Conservation (phyloP, 768 basidiomycete genomes). For the Hygrophorus pudorinus region DNA sequence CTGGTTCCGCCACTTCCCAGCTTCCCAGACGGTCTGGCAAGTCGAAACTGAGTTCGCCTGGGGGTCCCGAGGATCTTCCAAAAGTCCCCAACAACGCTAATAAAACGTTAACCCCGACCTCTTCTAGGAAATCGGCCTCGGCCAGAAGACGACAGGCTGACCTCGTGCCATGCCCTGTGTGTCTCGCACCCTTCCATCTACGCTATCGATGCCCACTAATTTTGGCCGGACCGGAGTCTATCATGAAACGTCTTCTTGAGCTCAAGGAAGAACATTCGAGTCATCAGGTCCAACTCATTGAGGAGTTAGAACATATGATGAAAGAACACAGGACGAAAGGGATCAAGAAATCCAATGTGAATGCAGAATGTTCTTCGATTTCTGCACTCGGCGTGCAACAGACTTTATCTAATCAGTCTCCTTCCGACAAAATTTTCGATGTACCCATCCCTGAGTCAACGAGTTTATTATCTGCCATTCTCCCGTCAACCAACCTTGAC, state of each 20-base stretch:
- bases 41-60: not conserved
- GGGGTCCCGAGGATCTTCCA: not conserved
- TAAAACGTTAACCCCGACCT: not conserved
- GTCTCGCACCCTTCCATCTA: slow-evolving; percentile 35
- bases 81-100: not conserved
- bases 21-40: not conserved
- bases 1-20: too few relatives aligned
- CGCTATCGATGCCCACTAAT: slow-evolving; percentile 42
- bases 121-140: not conserved
- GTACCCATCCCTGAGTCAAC: not conserved
- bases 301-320: slow-evolving; percentile 29
- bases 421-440: slow-evolving; percentile 3
- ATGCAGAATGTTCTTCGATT: slow-evolving; percentile 5
- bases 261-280: slow-evolving; percentile 22
- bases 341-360: slow-evolving; percentile 10
- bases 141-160: slow-evolving; percentile 1
- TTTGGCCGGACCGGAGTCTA: slow-evolving; percentile 28
- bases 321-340: slow-evolving; percentile 10
- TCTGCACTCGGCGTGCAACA: slow-evolving; percentile 3
- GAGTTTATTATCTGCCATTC: not conserved
- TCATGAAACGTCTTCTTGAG: slow-evolving; percentile 36
- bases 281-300: slow-evolving; percentile 23
- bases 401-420: slow-evolving; percentile 3
- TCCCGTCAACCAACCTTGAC: not conserved
- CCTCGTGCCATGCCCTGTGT: slow-evolving; percentile 31